Base-by-base conservation (phyloP, 306 rosid genomes). In the Trifolium repens region DNA sequence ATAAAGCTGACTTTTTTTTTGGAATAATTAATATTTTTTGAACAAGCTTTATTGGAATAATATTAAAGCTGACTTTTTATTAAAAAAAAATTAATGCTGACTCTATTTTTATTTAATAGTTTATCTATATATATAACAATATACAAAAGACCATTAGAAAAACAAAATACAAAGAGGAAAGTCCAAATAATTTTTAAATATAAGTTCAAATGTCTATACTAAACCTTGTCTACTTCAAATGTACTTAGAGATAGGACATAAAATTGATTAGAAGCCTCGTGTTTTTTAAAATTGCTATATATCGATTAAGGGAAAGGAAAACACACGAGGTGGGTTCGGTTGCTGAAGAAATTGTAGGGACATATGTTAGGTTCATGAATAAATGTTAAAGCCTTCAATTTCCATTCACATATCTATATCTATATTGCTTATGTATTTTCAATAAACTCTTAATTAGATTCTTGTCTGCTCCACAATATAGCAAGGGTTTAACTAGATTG, bases 331-430 rank as follows among this genome's bases (percentile, higher is more conserved):
- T 68, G 52, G 69, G 80, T 67, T 76, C 49, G 68, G 74, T 76
- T 52, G 74, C 26, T 55, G 24, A 53, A 69, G 62, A 69, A 44
- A 10, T 69, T 59, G 76, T 69, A 78, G 76, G 76, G 22, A 59
- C 35, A 77, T 69, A 49, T 69, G 76, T 60, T 78, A 30, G 71
- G 43, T 78, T 78, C 71, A 78, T 69, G 46, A 67, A 78, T 52
- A 9, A 34, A 75, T 14, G 34, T 17, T 52, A 32, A 62, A 60
- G 14, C 62, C 47, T 27, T 27, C 49, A 7, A 50, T 39, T 64
- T 5, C 11, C 74, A 46, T 39, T 22, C 24, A 22, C 40, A 7
- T 5, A 7, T 37, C 40, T 9, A 7, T 6, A 7, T 37, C 42
- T 37, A 35, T 37, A 35, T 35, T 7, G 42, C 42, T 37, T 37